Base-by-base conservation (phyloP, 2,329 filamentous ascomycete genomes). In the Herpotrichia juniperi region DNA sequence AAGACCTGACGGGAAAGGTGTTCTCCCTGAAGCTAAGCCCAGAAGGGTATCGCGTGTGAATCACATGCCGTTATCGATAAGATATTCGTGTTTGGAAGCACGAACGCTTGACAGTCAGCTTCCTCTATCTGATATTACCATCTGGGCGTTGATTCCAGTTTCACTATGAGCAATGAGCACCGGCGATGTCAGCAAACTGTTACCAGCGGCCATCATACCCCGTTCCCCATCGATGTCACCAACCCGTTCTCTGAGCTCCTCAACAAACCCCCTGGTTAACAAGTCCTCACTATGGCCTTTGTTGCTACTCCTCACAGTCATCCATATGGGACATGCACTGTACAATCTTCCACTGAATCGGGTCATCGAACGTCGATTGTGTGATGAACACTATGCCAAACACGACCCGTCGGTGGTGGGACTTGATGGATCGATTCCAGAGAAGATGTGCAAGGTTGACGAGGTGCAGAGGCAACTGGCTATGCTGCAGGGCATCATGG, bases 391-490 rank as follows among this genome's bases (percentile, higher is more conserved):
- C 62, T 85, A 84, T 59, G 52, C 52, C 12, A 56, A 48, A 7
- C 65, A 74, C 2, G 75, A 82, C 9, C 78, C 77, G 1, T 65
- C 69, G 0, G 52, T 58, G 3, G 64, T 77, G 11, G 56, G 48
- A 1, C 39, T 66, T 0, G 72, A 74, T 46, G 78, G 78, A 4
- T 66, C 66, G 19, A 67, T 85, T 1, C 73, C 77, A 1, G 83
- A 86, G 64, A 67, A 74, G 51, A 62, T 82, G 3, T 86, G 83
- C 67, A 86, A 86, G 61, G 63, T 81, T 9, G 76, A 83, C 50
- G 64, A 63, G 11, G 74, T 85, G 4, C 82, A 85, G 62, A 71
- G 78, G 48, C 69, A 71, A 14, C 69, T 85, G 8, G 83, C 82
- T 2, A 78, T 78, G 73, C 72, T 84, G 4, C 79, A 82, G 51